Conservation (phyloP, 805 yeast genomes). For the Cyberlindnera bimundalis region DNA sequence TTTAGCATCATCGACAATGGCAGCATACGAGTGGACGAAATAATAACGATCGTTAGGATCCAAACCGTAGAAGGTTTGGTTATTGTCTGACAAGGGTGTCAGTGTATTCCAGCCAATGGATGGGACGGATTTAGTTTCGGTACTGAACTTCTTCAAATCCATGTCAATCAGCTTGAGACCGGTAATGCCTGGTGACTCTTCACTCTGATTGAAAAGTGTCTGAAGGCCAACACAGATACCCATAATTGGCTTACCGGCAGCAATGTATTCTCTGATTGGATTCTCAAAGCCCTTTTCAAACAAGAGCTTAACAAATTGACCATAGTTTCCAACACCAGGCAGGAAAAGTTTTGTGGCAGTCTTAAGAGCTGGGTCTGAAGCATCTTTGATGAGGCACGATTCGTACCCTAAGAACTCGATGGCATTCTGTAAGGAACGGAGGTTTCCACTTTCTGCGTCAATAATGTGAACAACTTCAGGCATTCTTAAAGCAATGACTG, state of each 20-base stretch:
- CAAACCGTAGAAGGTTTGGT: constrained; percentile 52
- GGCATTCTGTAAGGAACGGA: constrained; percentile 87
- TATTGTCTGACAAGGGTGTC: constrained; percentile 24
- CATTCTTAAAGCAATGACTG: too few species aligned
- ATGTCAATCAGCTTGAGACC: constrained; percentile 62
- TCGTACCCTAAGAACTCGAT: constrained; percentile 72
- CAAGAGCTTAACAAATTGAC: constrained; percentile 81
- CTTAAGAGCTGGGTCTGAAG: constrained; percentile 47
- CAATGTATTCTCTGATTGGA: constrained; percentile 65
- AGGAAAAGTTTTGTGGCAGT: constrained; percentile 60
- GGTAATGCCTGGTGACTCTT: constrained; percentile 58
- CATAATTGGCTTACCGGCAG: constrained; percentile 83
- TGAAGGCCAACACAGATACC: constrained; percentile 98
- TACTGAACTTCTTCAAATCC: constrained; percentile 58
- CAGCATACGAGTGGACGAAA: constrained; percentile 94
- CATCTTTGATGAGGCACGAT: constrained; percentile 56
- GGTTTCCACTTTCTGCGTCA: constrained; percentile 92
- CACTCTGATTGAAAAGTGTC: constrained; percentile 70
- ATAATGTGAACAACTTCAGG: constrained; percentile 54
- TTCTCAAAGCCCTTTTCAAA: constrained; percentile 55
- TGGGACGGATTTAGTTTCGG: constrained; percentile 76
- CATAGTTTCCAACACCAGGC: constrained; percentile 98
- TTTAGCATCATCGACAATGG: constrained; percentile 44
- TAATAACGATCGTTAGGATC: constrained; percentile 72
- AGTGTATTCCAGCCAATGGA: constrained; percentile 92